Evolutionary conservation across 148 eudicot genomes (phyloP).

Genomic region (Fagopyrum esculentum): DNA sequence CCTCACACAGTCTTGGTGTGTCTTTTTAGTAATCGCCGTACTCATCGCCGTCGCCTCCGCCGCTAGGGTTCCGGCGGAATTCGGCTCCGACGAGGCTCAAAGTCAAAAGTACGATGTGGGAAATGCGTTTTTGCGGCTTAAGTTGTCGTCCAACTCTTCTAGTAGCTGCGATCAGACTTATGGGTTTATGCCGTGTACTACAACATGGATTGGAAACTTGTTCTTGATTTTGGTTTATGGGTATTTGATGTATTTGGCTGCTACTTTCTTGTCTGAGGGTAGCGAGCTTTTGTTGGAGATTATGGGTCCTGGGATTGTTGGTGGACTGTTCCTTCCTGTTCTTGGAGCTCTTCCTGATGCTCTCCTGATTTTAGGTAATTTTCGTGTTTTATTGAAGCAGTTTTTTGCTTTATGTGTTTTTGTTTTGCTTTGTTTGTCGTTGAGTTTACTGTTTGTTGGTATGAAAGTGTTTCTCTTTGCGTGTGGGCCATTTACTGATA

Average conservation of each 20-base stretch:
- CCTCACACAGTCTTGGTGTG: neutral
- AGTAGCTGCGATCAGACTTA: constrained; percentile 57
- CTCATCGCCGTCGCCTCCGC: neutral
- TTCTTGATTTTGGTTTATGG: constrained; percentile 71
- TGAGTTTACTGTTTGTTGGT: neutral
- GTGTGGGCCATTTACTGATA: neutral
- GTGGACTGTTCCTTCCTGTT: constrained; percentile 76
- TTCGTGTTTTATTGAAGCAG: neutral
- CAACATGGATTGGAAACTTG: constrained; percentile 45
- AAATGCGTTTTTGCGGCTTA: neutral
- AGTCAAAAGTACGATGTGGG: too few relatives aligned
- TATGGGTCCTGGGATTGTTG: constrained; percentile 84
- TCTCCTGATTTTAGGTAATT: constrained; percentile 75
- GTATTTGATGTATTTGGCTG: constrained; percentile 61
- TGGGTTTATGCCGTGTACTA: constrained; percentile 85
- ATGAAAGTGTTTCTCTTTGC: neutral
- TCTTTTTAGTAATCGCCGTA: neutral
- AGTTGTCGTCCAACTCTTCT: neutral
- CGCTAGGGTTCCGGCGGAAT: constrained; percentile 4
- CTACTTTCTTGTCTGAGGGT: constrained; percentile 60
- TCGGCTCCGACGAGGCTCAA: neutral
- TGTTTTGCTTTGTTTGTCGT: neutral
- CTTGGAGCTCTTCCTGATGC: constrained; percentile 98
- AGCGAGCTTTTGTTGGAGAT: constrained; percentile 82
- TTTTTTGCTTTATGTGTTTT: neutral